Conservation (phyloP, 805 yeast genomes). For the Aciculoconidium aculeatum region DNA sequence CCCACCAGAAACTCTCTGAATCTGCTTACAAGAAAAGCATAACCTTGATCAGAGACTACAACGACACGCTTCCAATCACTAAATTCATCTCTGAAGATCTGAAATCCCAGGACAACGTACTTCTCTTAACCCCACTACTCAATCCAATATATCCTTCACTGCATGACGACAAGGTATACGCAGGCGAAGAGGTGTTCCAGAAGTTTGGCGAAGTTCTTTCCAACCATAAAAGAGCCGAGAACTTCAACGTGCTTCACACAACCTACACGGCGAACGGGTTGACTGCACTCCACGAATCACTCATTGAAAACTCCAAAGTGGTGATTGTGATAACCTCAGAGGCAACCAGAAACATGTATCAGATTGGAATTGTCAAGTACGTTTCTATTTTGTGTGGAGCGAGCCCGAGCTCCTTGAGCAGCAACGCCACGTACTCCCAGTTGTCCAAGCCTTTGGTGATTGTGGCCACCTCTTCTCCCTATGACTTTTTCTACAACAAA, state of each 20-base stretch:
- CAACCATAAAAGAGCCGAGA: slow-evolving; percentile 21
- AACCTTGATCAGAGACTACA: slow-evolving; percentile 50
- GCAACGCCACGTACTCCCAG: slow-evolving; percentile 17
- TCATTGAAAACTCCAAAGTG: slow-evolving; percentile 46
- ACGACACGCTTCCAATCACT: slow-evolving; percentile 43
- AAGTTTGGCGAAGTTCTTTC: slow-evolving; percentile 45
- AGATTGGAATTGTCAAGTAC: slow-evolving; percentile 55
- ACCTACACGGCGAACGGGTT: slow-evolving; percentile 54
- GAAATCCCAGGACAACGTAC: slow-evolving; percentile 19
- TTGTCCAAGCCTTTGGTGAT: slow-evolving; percentile 47
- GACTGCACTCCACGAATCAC: slow-evolving; percentile 48
- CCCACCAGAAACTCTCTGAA: slow-evolving; percentile 40
- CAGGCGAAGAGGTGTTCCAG: slow-evolving; percentile 49
- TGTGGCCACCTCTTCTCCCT: slow-evolving; percentile 59
- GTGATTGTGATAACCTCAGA: slow-evolving; percentile 53
- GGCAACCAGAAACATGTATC: slow-evolving; percentile 55
- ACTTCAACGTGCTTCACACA: slow-evolving; percentile 48
- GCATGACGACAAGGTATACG: slow-evolving; percentile 13
- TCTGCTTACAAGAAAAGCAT: slow-evolving; percentile 46
- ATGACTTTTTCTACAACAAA: slow-evolving; percentile 52
- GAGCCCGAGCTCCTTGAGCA: slow-evolving; percentile 23
- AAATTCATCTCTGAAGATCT: slow-evolving; percentile 25
- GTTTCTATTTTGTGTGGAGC: slow-evolving; percentile 51
- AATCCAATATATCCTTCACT: slow-evolving; percentile 27
- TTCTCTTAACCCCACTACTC: slow-evolving; percentile 33